Conservation (phyloP, 1,139 yeast species). For the Pneumocystis oryctolagi region DNA sequence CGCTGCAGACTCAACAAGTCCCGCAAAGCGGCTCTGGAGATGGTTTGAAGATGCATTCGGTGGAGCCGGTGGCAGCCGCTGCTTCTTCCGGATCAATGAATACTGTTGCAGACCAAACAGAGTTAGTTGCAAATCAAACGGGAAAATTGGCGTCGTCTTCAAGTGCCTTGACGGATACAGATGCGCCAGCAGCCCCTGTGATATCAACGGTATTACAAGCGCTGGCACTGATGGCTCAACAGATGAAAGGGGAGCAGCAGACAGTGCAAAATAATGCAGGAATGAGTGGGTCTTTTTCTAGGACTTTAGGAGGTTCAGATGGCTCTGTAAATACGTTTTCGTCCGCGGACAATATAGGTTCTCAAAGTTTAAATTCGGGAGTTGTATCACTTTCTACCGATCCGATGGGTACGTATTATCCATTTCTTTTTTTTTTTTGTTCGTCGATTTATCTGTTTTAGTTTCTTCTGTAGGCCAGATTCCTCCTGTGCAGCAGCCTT, state of each 20-base stretch:
- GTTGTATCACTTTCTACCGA: slow-evolving; percentile 16
- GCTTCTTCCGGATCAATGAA: neutral
- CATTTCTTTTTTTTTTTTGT: too few relatives aligned
- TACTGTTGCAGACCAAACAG: neutral
- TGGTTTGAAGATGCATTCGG: neutral
- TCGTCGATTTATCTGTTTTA: too few relatives aligned
- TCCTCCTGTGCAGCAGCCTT: neutral
- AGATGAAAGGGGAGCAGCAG: neutral
- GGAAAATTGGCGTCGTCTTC: neutral
- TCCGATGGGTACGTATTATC: slow-evolving; percentile 8
- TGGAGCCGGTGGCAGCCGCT: neutral
- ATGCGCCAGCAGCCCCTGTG: neutral
- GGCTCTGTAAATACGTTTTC: slow-evolving; percentile 14
- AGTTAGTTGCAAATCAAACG: neutral
- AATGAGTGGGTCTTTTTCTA: neutral
- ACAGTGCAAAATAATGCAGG: neutral
- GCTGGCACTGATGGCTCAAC: neutral
- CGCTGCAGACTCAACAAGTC: neutral
- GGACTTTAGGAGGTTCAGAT: neutral
- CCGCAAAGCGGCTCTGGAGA: neutral
- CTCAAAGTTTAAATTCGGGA: slow-evolving; percentile 12
- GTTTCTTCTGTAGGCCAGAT: too few relatives aligned
- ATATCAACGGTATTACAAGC: neutral
- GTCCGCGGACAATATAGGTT: slow-evolving; percentile 18
- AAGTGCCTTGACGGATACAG: neutral